Conservation (phyloP, 441 rosid genomes). For the Pelargonium australe region DNA sequence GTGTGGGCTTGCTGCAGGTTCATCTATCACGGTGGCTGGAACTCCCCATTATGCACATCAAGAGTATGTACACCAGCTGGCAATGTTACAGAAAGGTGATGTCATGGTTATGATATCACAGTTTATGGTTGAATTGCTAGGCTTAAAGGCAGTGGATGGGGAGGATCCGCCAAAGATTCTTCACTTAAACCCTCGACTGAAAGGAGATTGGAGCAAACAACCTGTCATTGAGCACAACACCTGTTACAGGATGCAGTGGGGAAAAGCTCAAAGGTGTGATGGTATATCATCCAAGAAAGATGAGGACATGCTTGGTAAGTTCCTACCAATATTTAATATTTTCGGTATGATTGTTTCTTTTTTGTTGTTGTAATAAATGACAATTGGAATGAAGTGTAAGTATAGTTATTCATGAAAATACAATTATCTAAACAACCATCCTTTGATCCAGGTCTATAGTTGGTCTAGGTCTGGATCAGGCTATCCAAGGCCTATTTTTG, state of each 20-base stretch:
- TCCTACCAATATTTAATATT: slow-evolving; percentile 9
- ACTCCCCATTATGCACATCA: slow-evolving; percentile 71
- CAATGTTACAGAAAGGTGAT: slow-evolving; percentile 38
- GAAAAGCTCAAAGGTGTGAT: slow-evolving; percentile 84
- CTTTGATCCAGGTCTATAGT: too few species aligned
- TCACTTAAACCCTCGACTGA: slow-evolving; percentile 85
- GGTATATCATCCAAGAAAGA: slow-evolving; percentile 77
- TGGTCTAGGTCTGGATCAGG: too few species aligned
- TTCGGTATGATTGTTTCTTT: not conserved
- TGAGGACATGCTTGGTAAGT: slow-evolving; percentile 68
- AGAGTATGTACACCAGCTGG: slow-evolving; percentile 71
- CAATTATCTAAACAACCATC: not conserved
- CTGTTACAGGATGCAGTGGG: slow-evolving; percentile 99
- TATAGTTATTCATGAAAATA: not conserved
- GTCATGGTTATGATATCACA: slow-evolving; percentile 77
- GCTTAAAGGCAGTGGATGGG: slow-evolving; percentile 81
- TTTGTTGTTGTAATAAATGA: not conserved
- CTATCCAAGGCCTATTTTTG: too few species aligned
- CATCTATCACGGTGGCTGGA: slow-evolving; percentile 81
- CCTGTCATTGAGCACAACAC: slow-evolving; percentile 97
- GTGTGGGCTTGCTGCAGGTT: slow-evolving; percentile 89
- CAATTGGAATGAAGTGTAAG: too few species aligned
- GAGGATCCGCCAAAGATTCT: slow-evolving; percentile 95
- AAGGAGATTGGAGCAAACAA: slow-evolving; percentile 80
- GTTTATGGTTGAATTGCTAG: slow-evolving; percentile 90